Conservation (phyloP, 2,329 filamentous ascomycete species). For the Pseudopyricularia cyperi region DNA sequence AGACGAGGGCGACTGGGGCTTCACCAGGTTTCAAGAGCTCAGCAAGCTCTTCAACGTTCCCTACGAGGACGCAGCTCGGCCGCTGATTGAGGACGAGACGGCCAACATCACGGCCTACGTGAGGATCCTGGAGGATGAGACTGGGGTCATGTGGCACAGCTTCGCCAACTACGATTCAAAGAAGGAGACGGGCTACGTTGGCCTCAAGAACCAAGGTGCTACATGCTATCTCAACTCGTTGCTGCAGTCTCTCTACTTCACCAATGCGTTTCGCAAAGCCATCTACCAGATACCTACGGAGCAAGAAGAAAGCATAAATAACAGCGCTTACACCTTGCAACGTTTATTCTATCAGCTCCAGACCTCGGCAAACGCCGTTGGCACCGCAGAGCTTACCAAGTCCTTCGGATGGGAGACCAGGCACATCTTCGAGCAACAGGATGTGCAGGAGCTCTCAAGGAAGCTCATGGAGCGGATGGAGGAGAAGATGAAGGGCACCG, state of each 20-base stretch:
- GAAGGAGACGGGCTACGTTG: slow-evolving; percentile 94
- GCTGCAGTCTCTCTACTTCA: slow-evolving; percentile 74
- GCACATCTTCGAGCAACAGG: slow-evolving; percentile 97
- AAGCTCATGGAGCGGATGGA: slow-evolving; percentile 97
- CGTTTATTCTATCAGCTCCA: slow-evolving; percentile 91
- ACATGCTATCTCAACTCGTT: slow-evolving; percentile 82
- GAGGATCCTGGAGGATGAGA: slow-evolving; percentile 73
- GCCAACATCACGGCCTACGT: slow-evolving; percentile 77
- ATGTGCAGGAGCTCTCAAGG: slow-evolving; percentile 91
- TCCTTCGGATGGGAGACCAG: slow-evolving; percentile 98
- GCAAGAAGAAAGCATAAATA: slow-evolving; percentile 63
- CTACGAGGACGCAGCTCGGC: slow-evolving; percentile 58
- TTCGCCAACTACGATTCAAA: slow-evolving; percentile 97
- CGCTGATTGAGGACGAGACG: slow-evolving; percentile 62
- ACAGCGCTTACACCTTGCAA: slow-evolving; percentile 89
- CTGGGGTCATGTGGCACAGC: slow-evolving; percentile 81
- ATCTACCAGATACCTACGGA: slow-evolving; percentile 96
- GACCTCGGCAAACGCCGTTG: slow-evolving; percentile 69
- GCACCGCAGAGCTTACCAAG: slow-evolving; percentile 84
- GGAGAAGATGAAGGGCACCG: slow-evolving; percentile 94
- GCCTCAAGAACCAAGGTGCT: slow-evolving; percentile 90
- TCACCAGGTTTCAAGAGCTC: slow-evolving; percentile 89
- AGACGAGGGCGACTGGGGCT: slow-evolving; percentile 96
- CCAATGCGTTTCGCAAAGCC: slow-evolving; percentile 90
- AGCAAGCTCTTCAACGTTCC: slow-evolving; percentile 68